Conservation (phyloP, 2,329 filamentous ascomycete genomes). For the Pezicula radicicola region DNA sequence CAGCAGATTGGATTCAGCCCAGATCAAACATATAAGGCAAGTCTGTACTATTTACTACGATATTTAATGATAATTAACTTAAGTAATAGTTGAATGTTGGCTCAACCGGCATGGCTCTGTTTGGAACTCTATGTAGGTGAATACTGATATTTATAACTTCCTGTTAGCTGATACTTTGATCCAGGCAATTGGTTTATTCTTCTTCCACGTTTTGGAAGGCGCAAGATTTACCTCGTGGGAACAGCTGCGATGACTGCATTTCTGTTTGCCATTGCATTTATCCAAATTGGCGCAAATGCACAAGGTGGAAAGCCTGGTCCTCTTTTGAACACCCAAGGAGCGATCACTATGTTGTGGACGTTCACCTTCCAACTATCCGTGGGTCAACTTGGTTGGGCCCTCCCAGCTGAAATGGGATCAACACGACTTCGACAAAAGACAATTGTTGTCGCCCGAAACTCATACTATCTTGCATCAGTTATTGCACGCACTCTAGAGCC, state of each 20-base stretch:
- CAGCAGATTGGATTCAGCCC: constrained; percentile 48
- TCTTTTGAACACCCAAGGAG: constrained; percentile 16
- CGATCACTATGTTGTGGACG: constrained; percentile 23
- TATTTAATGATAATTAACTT: too few species aligned
- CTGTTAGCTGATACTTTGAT: not conserved
- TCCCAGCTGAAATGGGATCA: constrained; percentile 31
- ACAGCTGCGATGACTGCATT: constrained; percentile 37
- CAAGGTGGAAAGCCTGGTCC: constrained; percentile 24
- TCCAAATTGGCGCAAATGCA: constrained; percentile 8
- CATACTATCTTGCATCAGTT: constrained; percentile 31
- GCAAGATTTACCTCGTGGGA: constrained; percentile 47
- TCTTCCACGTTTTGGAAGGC: constrained; percentile 42
- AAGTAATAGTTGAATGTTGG: constrained; percentile 44
- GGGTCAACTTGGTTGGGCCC: constrained; percentile 33
- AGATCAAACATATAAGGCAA: constrained; percentile 32
- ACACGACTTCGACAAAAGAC: constrained; percentile 31
- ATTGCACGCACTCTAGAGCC: constrained; percentile 25
- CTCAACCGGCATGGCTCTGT: constrained; percentile 40
- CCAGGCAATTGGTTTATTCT: constrained; percentile 43
- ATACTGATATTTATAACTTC: not conserved
- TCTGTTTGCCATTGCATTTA: constrained; percentile 41
- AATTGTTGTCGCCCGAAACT: constrained; percentile 23
- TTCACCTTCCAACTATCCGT: constrained; percentile 31
- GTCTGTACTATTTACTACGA: too few species aligned
- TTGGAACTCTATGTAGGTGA: constrained; percentile 37